Conservation (phyloP, 2,329 filamentous ascomycete species). For the Diaporthe destruens region DNA sequence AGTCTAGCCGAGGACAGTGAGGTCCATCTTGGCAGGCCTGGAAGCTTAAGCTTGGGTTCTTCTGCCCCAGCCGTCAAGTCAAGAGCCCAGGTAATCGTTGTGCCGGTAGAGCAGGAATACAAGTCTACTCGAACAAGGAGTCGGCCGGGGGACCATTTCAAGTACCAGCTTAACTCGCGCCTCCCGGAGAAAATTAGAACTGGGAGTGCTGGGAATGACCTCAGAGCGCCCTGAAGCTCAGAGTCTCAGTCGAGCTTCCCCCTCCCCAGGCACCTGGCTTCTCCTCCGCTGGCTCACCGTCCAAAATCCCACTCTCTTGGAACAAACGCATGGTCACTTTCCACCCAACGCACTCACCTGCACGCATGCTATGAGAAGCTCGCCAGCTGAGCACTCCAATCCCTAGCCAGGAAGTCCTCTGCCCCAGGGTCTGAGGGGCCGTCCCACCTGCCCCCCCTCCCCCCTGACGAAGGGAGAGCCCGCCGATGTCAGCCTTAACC, state of each 20-base stretch:
- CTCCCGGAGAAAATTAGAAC: too few species aligned
- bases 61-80: not conserved
- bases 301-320: not conserved
- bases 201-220: constrained; percentile 14
- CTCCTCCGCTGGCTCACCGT: constrained; percentile 8
- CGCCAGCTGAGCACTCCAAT: constrained; percentile 2
- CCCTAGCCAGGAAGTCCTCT: constrained; percentile 13
- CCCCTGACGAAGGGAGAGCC: constrained; percentile 9
- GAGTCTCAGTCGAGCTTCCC: constrained; percentile 2
- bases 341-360: not conserved
- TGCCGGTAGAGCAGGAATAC: not conserved
- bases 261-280: constrained; percentile 7
- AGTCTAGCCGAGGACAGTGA: constrained; percentile 1
- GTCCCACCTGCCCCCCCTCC: constrained; percentile 9
- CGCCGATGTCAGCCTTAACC: constrained; percentile 39
- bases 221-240: constrained; percentile 20
- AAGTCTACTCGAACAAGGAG: not conserved
- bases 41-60: not conserved
- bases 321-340: not conserved
- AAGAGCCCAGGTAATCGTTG: not conserved
- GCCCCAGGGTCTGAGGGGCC: constrained; percentile 26
- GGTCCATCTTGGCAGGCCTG: constrained; percentile 24
- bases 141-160: not conserved
- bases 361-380: constrained; percentile 22
- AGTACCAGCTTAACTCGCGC: not conserved